A percentile compares a stretch with the other conserved stretches of the same genome.
These are phyloP conservation scores for Aspergillus fructus DNA, from an alignment of 2,329 filamentous ascomycete species.

Conservation along the genomic window DNA sequence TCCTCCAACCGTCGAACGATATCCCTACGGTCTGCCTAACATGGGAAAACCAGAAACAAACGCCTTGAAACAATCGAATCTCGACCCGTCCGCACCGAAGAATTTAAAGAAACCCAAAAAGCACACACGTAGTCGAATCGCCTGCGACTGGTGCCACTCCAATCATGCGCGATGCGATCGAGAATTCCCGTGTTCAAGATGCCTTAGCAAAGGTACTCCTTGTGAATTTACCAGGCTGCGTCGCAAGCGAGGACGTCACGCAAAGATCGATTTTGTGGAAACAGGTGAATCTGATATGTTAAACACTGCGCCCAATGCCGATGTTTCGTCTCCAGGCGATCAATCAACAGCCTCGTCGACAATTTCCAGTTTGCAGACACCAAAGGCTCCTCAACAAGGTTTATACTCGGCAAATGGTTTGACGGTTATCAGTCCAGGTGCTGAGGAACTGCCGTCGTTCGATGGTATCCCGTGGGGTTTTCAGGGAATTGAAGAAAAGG, in stretches of 20 bases:
- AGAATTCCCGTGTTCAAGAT: conserved; percentile 86
- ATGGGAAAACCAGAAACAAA: not conserved
- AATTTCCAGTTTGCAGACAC: conserved; percentile 25
- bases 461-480: conserved; percentile 17
- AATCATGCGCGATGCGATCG: conserved; percentile 91
- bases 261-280: conserved; percentile 6
- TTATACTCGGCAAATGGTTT: not conserved
- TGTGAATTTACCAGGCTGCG: conserved; percentile 91
- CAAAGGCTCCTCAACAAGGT: not conserved
- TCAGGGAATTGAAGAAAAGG: conserved; percentile 15
- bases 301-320: not conserved
- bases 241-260: conserved; percentile 88
- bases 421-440: conserved; percentile 18
- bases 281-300: not conserved
- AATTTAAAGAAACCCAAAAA: conserved; percentile 35
- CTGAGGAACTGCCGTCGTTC: conserved; percentile 26
- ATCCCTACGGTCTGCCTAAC: not conserved
- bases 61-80: not conserved
- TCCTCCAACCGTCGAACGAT: not conserved
- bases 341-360: conserved; percentile 17
- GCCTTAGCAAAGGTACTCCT: conserved; percentile 64
- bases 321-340: not conserved
- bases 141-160: conserved; percentile 94
- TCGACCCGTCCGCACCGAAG: conserved; percentile 11
- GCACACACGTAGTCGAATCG: conserved; percentile 45